Evolutionary conservation across 768 basidiomycete genomes (phyloP).

Genomic region (Crassisporium funariophilum): DNA sequence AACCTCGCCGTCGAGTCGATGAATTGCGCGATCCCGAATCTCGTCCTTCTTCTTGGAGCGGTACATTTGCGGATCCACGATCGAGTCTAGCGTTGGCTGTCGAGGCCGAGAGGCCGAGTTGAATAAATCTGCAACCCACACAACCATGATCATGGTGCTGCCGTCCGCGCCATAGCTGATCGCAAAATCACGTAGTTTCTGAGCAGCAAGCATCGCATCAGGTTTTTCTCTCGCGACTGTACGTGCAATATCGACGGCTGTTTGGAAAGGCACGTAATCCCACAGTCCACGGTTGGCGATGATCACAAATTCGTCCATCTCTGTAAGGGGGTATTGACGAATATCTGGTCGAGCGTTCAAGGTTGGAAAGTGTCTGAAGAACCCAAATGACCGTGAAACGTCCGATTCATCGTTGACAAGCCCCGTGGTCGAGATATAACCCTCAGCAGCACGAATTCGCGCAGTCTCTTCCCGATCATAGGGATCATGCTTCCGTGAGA

Average conservation of each 20-base stretch:
- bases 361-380: slow-evolving; percentile 85
- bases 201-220: slow-evolving; percentile 80
- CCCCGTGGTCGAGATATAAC: slow-evolving; percentile 91
- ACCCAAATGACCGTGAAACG: slow-evolving; percentile 92
- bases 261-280: slow-evolving; percentile 93
- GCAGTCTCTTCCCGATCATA: slow-evolving; percentile 83
- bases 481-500: slow-evolving; percentile 87
- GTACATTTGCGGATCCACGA: slow-evolving; percentile 39
- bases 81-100: slow-evolving; percentile 46
- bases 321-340: slow-evolving; percentile 63
- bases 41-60: slow-evolving; percentile 42
- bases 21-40: slow-evolving; percentile 60
- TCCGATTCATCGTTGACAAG: slow-evolving; percentile 91
- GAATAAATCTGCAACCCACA: slow-evolving; percentile 81
- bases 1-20: slow-evolving; percentile 76
- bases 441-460: slow-evolving; percentile 90
- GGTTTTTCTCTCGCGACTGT: slow-evolving; percentile 73
- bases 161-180: slow-evolving; percentile 95
- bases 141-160: slow-evolving; percentile 97
- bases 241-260: slow-evolving; percentile 94
- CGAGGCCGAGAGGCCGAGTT: slow-evolving; percentile 41
- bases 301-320: slow-evolving; percentile 95
- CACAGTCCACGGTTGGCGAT: slow-evolving; percentile 92
- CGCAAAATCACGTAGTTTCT: slow-evolving; percentile 95
- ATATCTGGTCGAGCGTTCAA: slow-evolving; percentile 90